phyloP scores from a whole-genome alignment of 2,329 filamentous ascomycete species.

The Emmonsiellopsis sp. region DNA sequence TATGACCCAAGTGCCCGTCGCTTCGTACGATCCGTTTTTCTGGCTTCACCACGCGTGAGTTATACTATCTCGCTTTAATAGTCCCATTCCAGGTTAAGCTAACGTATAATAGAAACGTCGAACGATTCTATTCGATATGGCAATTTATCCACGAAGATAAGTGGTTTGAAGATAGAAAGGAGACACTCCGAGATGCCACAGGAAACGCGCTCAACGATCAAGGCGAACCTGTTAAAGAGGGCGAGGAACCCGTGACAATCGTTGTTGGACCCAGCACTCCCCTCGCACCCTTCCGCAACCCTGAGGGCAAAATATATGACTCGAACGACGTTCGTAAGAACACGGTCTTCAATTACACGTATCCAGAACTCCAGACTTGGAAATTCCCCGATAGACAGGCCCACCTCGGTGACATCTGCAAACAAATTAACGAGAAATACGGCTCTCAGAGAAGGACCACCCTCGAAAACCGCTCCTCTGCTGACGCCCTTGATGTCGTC shows the following conservation, averaged over 20 bases:
- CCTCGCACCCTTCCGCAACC: conserved; percentile 1
- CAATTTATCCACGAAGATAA: conserved; percentile 1
- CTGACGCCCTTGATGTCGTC: background rate
- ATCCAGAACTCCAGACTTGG: conserved; percentile 1
- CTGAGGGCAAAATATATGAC: background rate
- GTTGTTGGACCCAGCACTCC: background rate
- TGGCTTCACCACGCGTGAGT: conserved; percentile 55
- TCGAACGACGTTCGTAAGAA: conserved; percentile 2
- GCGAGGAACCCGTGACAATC: background rate
- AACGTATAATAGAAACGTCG: background rate
- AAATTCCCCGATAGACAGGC: background rate
- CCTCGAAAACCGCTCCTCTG: background rate
- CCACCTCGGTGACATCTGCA: background rate
- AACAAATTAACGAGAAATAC: background rate
- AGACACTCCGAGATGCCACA: background rate
- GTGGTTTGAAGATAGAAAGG: conserved; percentile 1
- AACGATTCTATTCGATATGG: conserved; percentile 2
- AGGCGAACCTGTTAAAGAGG: background rate
- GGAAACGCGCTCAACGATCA: background rate
- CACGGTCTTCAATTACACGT: conserved; percentile 1
- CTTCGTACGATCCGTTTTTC: conserved; percentile 71
- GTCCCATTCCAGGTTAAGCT: background rate
- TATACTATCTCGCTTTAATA: background rate
- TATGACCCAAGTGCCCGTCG: conserved; percentile 60
- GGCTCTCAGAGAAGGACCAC: background rate